phyloP scores from a whole-genome alignment of 352 stramenopile genomes.

The Globisporangium spiculum region DNA sequence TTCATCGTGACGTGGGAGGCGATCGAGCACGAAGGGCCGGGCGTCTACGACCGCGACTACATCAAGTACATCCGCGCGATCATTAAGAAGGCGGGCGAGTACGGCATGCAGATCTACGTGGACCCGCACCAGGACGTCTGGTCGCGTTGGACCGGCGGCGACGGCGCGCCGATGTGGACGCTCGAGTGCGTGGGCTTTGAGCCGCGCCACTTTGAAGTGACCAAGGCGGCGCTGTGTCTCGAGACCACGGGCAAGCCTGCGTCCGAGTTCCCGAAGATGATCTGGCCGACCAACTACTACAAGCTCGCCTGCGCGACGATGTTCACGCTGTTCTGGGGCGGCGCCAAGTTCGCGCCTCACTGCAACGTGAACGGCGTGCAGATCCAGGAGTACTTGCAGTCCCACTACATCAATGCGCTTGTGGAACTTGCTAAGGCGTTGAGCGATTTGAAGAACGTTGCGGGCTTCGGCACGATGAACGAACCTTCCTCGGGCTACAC shows the following conservation, averaged over 20 bases:
- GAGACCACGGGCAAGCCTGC: slow-evolving; percentile 48
- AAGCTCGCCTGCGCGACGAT: slow-evolving; percentile 89
- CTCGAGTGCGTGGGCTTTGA: slow-evolving; percentile 78
- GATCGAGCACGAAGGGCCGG: slow-evolving; percentile 83
- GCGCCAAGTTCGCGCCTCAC: slow-evolving; percentile 58
- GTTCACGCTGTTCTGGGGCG: slow-evolving; percentile 91
- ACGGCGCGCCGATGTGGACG: slow-evolving; percentile 89
- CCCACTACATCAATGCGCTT: slow-evolving; percentile 82
- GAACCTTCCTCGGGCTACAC: slow-evolving; percentile 82
- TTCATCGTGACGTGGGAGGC: slow-evolving; percentile 91
- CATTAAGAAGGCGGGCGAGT: slow-evolving; percentile 53
- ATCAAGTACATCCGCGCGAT: slow-evolving; percentile 70
- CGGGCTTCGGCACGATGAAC: slow-evolving; percentile 91
- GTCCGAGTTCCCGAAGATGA: slow-evolving; percentile 83
- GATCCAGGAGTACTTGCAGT: slow-evolving; percentile 88
- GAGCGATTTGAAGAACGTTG: slow-evolving; percentile 71
- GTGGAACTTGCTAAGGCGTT: slow-evolving; percentile 57
- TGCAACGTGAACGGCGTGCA: slow-evolving; percentile 66
- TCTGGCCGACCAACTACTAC: slow-evolving; percentile 92
- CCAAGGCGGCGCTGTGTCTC: slow-evolving; percentile 71
- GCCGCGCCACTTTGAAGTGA: slow-evolving; percentile 65
- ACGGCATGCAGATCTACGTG: slow-evolving; percentile 79
- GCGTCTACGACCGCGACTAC: slow-evolving; percentile 83
- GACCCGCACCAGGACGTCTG: slow-evolving; percentile 92
- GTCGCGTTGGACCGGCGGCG: slow-evolving; percentile 88